These are phyloP conservation scores for Pythium phragmiticola DNA, from an alignment of 352 stramenopile species.

Conservation along the genomic window DNA sequence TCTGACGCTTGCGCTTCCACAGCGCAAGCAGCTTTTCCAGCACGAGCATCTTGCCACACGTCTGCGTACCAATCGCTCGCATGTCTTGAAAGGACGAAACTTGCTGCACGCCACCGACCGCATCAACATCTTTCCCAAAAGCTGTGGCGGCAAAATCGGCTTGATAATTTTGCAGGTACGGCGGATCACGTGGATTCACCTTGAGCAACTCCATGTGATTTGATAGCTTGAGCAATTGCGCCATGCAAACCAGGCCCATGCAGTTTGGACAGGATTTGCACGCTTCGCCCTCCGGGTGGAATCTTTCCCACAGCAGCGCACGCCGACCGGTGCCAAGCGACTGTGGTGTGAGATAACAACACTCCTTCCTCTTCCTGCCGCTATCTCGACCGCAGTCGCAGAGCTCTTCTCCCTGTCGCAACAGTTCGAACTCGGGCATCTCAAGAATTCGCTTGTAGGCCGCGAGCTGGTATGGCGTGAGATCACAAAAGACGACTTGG, in stretches of 20 bases:
- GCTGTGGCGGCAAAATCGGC: constrained; percentile 53
- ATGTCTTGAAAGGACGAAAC: constrained; percentile 58
- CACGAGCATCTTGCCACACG: constrained; percentile 84
- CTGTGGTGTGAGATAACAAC: constrained; percentile 56
- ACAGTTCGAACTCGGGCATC: constrained; percentile 72
- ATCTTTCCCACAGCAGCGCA: constrained; percentile 61
- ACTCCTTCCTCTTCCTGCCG: constrained; percentile 52
- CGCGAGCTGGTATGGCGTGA: constrained; percentile 65
- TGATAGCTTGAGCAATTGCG: constrained; percentile 72
- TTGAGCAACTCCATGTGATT: constrained; percentile 84
- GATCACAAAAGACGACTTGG: constrained; percentile 80
- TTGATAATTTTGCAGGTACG: constrained; percentile 53
- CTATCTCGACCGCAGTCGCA: constrained; percentile 72
- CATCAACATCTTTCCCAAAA: constrained; percentile 55
- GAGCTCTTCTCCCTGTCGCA: constrained; percentile 54
- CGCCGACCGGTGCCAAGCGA: constrained; percentile 13
- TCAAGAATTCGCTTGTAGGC: constrained; percentile 68
- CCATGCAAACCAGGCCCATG: constrained; percentile 68
- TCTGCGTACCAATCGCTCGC: constrained; percentile 55
- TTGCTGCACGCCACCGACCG: constrained; percentile 56
- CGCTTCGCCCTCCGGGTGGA: constrained; percentile 43
- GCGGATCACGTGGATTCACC: constrained; percentile 55
- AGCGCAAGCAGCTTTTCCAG: constrained; percentile 65
- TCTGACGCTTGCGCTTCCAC: constrained; percentile 64
- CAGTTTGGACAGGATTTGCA: constrained; percentile 72